Evolutionary conservation across 78 protist species (phyloP).

Genomic region (Cyanophora paradoxa): DNA sequence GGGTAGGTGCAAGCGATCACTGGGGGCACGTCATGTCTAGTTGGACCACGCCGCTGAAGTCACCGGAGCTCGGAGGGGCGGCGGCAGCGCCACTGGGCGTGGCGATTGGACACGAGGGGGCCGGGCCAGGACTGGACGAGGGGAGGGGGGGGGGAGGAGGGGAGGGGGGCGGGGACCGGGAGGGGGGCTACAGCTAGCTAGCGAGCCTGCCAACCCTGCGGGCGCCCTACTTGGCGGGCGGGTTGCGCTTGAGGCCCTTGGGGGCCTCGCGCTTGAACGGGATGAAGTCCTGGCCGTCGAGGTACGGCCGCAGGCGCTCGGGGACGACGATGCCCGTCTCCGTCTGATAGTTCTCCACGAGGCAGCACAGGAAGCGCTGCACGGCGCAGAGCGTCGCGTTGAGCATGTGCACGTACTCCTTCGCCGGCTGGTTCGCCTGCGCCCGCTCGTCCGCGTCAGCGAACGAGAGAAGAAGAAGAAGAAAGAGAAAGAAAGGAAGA

Average conservation of each 20-base stretch:
- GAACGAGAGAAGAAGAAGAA: not conserved
- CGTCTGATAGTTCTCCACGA: slow-evolving; percentile 94
- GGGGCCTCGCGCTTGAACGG: slow-evolving; percentile 42
- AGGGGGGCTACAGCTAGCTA: too few relatives aligned
- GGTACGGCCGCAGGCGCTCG: slow-evolving; percentile 65
- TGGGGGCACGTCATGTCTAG: too few relatives aligned
- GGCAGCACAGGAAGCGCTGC: slow-evolving; percentile 93
- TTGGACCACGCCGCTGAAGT: too few relatives aligned
- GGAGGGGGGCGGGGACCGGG: too few relatives aligned
- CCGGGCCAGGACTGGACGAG: too few relatives aligned
- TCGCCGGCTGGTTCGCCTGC: too few relatives aligned
- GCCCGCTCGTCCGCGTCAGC: slow-evolving; percentile 41
- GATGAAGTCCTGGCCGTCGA: slow-evolving; percentile 51
- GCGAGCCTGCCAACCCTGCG: too few relatives aligned
- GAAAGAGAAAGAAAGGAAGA: not conserved
- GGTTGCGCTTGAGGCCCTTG: not conserved
- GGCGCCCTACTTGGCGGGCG: not conserved
- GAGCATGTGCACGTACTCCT: slow-evolving; percentile 96
- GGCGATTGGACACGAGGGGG: too few relatives aligned
- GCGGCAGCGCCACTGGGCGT: too few relatives aligned
- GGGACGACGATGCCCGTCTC: slow-evolving; percentile 50
- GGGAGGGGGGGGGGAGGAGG: too few relatives aligned
- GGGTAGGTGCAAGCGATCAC: too few relatives aligned
- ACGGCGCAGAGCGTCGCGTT: slow-evolving; percentile 97
- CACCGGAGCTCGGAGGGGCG: too few relatives aligned